Percentiles rank a stretch among this genome's conserved stretches.
Evolutionary conservation across 495 filamentous ascomycete species (phyloP).

Genomic region (Paragyromitra xinjiangensis): DNA sequence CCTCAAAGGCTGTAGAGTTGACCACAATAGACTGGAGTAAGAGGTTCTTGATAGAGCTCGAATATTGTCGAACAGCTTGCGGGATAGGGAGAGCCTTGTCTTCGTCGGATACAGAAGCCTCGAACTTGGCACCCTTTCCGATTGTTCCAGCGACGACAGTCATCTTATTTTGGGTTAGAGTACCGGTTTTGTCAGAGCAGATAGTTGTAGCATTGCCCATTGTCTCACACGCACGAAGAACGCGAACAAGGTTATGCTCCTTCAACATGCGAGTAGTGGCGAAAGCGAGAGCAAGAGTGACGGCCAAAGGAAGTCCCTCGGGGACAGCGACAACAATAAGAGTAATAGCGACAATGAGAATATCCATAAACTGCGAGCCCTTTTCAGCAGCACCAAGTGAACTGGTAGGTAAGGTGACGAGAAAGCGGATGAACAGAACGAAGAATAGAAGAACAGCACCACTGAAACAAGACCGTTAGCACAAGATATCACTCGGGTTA

Average conservation of each 20-base stretch:
- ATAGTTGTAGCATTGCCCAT: slow-evolving; percentile 98
- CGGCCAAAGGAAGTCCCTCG: slow-evolving; percentile 89
- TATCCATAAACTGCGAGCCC: slow-evolving; percentile 85
- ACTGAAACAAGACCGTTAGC: slow-evolving; percentile 61
- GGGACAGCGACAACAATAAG: slow-evolving; percentile 96
- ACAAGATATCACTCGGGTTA: slow-evolving; percentile 45
- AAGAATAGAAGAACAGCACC: slow-evolving; percentile 85
- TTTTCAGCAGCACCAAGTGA: slow-evolving; percentile 71
- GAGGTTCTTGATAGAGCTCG: slow-evolving; percentile 67
- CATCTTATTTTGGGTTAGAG: slow-evolving; percentile 94
- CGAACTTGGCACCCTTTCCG: slow-evolving; percentile 74
- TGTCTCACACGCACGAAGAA: slow-evolving; percentile 93
- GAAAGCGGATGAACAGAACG: slow-evolving; percentile 92
- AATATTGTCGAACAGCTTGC: slow-evolving; percentile 70
- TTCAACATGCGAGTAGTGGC: slow-evolving; percentile 94
- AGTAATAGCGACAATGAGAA: slow-evolving; percentile 94
- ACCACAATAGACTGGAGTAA: slow-evolving; percentile 78
- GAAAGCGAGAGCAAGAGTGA: slow-evolving; percentile 92
- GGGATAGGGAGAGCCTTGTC: slow-evolving; percentile 62
- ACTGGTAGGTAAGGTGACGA: slow-evolving; percentile 70
- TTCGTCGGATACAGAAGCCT: slow-evolving; percentile 62
- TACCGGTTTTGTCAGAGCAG: slow-evolving; percentile 97
- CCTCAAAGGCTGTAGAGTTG: slow-evolving; percentile 91
- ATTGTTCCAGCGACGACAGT: slow-evolving; percentile 81
- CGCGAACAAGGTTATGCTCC: slow-evolving; percentile 92